Evolutionary conservation across 768 basidiomycete species (phyloP).

Genomic region (Tylopilus sp.): DNA sequence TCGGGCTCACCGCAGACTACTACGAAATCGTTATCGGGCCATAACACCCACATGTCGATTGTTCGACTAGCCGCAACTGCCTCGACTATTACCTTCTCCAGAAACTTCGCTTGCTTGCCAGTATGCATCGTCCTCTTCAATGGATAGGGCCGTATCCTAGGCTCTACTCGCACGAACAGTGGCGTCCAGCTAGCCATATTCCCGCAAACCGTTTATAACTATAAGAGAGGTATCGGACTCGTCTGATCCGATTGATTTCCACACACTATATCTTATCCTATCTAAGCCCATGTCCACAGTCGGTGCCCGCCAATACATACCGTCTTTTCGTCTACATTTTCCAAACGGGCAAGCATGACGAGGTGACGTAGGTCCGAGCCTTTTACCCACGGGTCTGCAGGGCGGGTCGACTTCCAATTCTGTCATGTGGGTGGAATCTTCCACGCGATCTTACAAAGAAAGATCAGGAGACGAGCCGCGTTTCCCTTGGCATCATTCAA

Average conservation of each 20-base stretch:
- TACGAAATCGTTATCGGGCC: no score
- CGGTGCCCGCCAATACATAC: slow-evolving; percentile 1
- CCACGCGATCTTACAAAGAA: background rate
- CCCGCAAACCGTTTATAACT: background rate
- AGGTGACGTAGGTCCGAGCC: slow-evolving; percentile 30
- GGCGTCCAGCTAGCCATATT: background rate
- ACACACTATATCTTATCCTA: slow-evolving; percentile 7
- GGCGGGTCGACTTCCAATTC: background rate
- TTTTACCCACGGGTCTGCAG: slow-evolving; percentile 1
- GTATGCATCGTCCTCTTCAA: background rate
- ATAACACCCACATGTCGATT: background rate
- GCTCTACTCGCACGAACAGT: background rate
- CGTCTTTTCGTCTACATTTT: background rate
- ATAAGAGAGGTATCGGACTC: no score
- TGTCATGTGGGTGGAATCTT: background rate
- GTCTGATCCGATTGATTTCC: slow-evolving; percentile 22
- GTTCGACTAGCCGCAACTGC: background rate
- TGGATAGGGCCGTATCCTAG: background rate
- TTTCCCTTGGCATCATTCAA: slow-evolving; percentile 3
- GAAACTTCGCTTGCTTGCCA: background rate
- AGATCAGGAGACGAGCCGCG: slow-evolving; percentile 8
- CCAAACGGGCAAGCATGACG: slow-evolving; percentile 11
- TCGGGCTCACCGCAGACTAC: background rate
- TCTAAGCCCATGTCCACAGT: slow-evolving; percentile 9
- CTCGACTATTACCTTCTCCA: background rate